These are phyloP conservation scores for Osmanthus fragrans DNA, from an alignment of 257 asterid genomes.

Conservation along the genomic window DNA sequence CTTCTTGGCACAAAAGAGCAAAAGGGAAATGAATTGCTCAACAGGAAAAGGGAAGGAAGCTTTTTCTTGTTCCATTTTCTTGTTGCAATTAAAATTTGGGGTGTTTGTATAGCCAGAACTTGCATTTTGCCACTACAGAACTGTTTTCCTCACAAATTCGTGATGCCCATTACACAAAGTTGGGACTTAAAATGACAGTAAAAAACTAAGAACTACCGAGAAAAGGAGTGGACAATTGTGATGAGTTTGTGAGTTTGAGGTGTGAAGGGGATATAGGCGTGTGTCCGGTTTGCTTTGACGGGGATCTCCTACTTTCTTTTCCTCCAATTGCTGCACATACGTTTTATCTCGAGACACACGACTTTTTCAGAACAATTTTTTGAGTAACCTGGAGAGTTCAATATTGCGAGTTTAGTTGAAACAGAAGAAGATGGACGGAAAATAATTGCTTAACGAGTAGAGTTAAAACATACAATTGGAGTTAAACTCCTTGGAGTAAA, in stretches of 20 bases:
- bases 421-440: background rate
- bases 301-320: background rate
- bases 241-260: background rate
- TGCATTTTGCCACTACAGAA: conserved; percentile 42
- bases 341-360: background rate
- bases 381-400: background rate
- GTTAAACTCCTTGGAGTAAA: too few species aligned
- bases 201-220: background rate
- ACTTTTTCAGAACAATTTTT: background rate
- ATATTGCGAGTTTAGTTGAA: background rate
- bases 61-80: conserved; percentile 18
- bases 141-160: conserved; percentile 1
- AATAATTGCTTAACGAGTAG: background rate
- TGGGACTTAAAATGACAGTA: background rate
- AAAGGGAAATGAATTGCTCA: conserved; percentile 18
- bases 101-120: conserved; percentile 42
- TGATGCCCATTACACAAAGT: conserved; percentile 22
- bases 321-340: background rate
- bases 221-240: background rate
- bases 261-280: background rate
- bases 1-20: conserved; percentile 25
- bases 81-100: conserved; percentile 35
- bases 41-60: conserved; percentile 19
- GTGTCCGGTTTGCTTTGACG: background rate
- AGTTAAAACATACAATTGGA: background rate